A percentile compares a stretch with the other conserved stretches of the same genome.
Conservation (phyloP, 1,284 basidiomycete species). For the Kwoniella shivajii region DNA sequence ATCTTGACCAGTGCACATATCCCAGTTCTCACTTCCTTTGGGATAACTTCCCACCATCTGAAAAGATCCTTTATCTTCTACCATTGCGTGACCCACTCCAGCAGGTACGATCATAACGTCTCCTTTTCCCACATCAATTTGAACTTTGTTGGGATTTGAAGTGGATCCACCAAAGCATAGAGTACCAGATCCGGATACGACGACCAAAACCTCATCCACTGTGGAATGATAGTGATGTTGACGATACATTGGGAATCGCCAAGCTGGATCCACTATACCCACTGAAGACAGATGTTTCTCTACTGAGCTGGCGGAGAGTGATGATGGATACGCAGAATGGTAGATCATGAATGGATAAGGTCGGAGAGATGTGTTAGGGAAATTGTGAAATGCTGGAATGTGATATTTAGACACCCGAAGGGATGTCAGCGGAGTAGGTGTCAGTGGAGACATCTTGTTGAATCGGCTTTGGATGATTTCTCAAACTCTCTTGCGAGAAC, state of each 20-base stretch:
- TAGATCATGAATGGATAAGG: constrained; percentile 37
- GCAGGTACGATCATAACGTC: constrained; percentile 57
- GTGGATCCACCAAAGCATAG: constrained; percentile 54
- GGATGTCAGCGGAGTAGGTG: constrained; percentile 20
- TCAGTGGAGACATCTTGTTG: constrained; percentile 11
- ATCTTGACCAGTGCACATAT: constrained; percentile 49
- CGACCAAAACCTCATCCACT: constrained; percentile 55
- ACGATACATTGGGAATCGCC: constrained; percentile 57
- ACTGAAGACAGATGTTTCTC: constrained; percentile 46
- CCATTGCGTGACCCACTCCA: constrained; percentile 54
- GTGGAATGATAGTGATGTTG: constrained; percentile 58
- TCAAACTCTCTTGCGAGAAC: no score
- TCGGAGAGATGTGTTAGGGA: constrained; percentile 37
- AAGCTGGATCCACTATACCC: constrained; percentile 53
- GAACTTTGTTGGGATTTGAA: constrained; percentile 37
- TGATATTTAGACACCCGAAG: constrained; percentile 23
- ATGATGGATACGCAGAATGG: constrained; percentile 30
- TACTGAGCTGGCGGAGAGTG: constrained; percentile 13
- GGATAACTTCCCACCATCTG: constrained; percentile 57
- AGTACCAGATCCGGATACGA: constrained; percentile 47
- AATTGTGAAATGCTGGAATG: constrained; percentile 26
- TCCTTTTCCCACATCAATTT: constrained; percentile 49
- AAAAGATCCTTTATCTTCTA: constrained; percentile 37
- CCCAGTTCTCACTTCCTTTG: constrained; percentile 49
- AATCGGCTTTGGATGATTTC: no score